phyloP scores from a whole-genome alignment of 208 protist species.

The Novymonas esmeraldas region DNA sequence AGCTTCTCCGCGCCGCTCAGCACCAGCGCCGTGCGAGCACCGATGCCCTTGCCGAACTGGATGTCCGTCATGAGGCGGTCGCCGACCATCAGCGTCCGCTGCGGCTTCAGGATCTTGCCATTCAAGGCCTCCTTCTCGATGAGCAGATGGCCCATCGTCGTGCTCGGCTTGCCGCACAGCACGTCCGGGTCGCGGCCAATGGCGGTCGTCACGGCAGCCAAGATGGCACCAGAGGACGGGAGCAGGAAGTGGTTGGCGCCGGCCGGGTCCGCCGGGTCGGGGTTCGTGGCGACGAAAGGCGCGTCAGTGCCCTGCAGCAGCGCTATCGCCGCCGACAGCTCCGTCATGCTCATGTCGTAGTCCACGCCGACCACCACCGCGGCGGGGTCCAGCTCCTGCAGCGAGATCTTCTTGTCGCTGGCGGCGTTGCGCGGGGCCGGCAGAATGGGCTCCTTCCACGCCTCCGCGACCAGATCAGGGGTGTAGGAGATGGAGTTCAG shows the following conservation, averaged over 20 bases:
- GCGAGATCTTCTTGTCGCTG: conserved; percentile 27
- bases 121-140: conserved; percentile 42
- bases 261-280: conserved; percentile 60
- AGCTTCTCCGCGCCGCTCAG: conserved; percentile 52
- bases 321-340: conserved; percentile 50
- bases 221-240: conserved; percentile 50
- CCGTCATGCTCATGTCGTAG: conserved; percentile 59
- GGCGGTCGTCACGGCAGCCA: conserved; percentile 37
- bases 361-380: conserved; percentile 71
- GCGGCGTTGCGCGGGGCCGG: conserved; percentile 27
- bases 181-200: conserved; percentile 41
- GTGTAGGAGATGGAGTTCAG: conserved; percentile 45
- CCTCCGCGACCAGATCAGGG: conserved; percentile 19
- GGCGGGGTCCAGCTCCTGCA: conserved; percentile 44
- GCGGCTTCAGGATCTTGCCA: conserved; percentile 29
- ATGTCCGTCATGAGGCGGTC: conserved; percentile 73
- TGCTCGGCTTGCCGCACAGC: conserved; percentile 62
- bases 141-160: conserved; percentile 49
- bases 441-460: conserved; percentile 41
- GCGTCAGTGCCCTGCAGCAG: conserved; percentile 29
- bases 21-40: conserved; percentile 50
- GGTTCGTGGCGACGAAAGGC: conserved; percentile 66
- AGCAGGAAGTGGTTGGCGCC: conserved; percentile 31
- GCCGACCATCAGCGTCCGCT: conserved; percentile 56
- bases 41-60: conserved; percentile 59